Evolutionary conservation across 2,329 filamentous ascomycete species (phyloP).

Genomic region (Claviceps monticola): DNA sequence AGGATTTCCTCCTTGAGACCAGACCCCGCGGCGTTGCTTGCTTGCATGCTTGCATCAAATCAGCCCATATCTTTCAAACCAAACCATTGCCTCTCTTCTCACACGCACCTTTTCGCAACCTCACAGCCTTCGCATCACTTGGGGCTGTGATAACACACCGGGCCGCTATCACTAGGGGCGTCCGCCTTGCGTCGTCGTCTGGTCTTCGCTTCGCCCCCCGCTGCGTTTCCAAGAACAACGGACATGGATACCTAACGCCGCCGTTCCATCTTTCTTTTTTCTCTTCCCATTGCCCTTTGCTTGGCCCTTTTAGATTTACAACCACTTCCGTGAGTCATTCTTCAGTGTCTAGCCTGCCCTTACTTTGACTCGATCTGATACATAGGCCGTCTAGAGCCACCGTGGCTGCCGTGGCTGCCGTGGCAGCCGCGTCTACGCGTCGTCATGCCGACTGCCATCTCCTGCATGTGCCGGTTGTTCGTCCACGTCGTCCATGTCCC

Average conservation of each 20-base stretch:
- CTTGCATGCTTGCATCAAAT: background rate
- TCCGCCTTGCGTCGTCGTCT: background rate
- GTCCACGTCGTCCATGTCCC: no score
- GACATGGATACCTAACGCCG: background rate
- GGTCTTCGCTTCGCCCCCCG: background rate
- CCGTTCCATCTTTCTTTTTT: background rate
- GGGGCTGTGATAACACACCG: background rate
- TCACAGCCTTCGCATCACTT: background rate
- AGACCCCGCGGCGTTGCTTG: background rate
- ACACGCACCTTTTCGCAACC: background rate
- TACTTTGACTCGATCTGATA: background rate
- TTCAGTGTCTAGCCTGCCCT: background rate
- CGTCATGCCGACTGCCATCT: background rate
- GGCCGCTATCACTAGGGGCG: background rate
- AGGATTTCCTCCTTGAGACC: conserved; percentile 1
- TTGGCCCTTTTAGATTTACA: background rate
- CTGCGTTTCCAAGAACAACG: background rate
- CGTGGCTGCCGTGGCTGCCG: background rate
- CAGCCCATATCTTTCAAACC: background rate
- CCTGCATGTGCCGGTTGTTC: background rate
- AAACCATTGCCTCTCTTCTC: background rate
- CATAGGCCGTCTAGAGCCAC: background rate
- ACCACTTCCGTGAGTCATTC: background rate
- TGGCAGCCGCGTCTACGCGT: background rate
- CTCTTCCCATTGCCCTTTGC: background rate